Base-by-base conservation (phyloP, 2,329 filamentous ascomycete species). In the Nemania sp. region DNA sequence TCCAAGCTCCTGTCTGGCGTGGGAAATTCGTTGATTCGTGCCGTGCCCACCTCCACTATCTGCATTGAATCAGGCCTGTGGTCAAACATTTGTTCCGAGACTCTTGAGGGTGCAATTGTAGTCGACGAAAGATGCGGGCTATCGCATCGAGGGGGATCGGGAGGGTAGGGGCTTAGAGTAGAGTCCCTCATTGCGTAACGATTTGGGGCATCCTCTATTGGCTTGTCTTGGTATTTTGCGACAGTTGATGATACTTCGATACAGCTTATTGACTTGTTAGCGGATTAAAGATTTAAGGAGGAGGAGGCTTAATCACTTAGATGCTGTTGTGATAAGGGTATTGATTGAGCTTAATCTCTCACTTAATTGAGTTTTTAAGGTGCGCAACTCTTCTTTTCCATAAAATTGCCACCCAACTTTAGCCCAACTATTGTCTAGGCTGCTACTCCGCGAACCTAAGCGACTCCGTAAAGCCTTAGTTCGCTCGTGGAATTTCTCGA, bases 341-440 rank as follows among this genome's bases (percentile, higher is more conserved):
- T 63, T 56, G n/a, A 63, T 63, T 5, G 61, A 22, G 2, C 13
- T 29, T 8, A 63, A 13, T 29, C 61, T 22, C 7, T 22, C 38
- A 57, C 57, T 52, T 13, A 62, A 27, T 3, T 78, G 77, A 13
- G 76, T 73, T 22, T 79, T 77, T 77, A 57, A 77, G 69, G 15
- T 63, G 58, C 51, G 70, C 72, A 22, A 66, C 67, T 59, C 70
- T 63, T 59, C 68, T 58, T 57, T 68, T 60, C 52, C 2, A n/a
- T 35, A 63, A 2, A 63, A 18, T 22, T 22, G 11, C 61, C 61
- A 63, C 11, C 61, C 61, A 5, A 56, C n/a, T 20, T 63, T 57
- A 27, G 20, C 55, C 61, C 61, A 63, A 22, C 61, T 63, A 18
- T 26, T 51, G 13, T 32, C 26, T 5, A 63, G 32, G 1, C 52